These are phyloP conservation scores for Cryphonectria japonica DNA, from an alignment of 2,329 filamentous ascomycete genomes.

Conservation along the genomic window DNA sequence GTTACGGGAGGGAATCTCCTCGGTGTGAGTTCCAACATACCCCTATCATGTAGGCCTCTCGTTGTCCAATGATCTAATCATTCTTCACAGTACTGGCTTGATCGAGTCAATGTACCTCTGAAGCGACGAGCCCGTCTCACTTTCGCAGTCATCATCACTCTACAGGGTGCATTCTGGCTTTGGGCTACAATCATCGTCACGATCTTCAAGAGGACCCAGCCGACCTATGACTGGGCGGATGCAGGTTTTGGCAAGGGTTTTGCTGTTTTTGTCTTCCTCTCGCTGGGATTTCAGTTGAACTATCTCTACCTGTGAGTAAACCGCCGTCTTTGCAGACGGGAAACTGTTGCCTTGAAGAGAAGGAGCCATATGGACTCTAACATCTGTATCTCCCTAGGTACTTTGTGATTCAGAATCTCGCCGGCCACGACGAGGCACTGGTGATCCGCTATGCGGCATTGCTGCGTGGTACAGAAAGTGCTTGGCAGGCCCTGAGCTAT, in stretches of 20 bases:
- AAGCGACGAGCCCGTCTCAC: slow-evolving; percentile 57
- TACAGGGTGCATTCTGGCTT: slow-evolving; percentile 73
- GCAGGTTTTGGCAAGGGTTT: slow-evolving; percentile 69
- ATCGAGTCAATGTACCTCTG: slow-evolving; percentile 58
- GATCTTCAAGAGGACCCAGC: slow-evolving; percentile 58
- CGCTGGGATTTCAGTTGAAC: slow-evolving; percentile 71
- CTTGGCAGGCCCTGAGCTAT: slow-evolving; percentile 74
- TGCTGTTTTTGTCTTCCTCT: slow-evolving; percentile 68
- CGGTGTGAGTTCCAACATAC: slow-evolving; percentile 48
- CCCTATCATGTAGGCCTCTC: background rate
- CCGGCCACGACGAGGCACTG: slow-evolving; percentile 59
- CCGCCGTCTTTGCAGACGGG: background rate
- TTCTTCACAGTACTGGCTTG: slow-evolving; percentile 54
- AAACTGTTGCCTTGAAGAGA: background rate
- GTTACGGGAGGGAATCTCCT: slow-evolving; percentile 68
- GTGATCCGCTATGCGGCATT: slow-evolving; percentile 71
- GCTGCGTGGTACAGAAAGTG: slow-evolving; percentile 71
- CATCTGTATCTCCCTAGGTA: slow-evolving; percentile 49
- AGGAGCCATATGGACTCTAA: background rate
- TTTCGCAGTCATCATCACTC: slow-evolving; percentile 56
- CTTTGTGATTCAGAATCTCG: slow-evolving; percentile 71
- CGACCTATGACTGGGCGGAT: slow-evolving; percentile 68
- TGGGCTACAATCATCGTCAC: slow-evolving; percentile 71
- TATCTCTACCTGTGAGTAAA: slow-evolving; percentile 67
- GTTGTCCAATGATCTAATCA: slow-evolving; percentile 29